Base-by-base conservation (phyloP, 2,329 filamentous ascomycete species). In the Phoma herbarum region DNA sequence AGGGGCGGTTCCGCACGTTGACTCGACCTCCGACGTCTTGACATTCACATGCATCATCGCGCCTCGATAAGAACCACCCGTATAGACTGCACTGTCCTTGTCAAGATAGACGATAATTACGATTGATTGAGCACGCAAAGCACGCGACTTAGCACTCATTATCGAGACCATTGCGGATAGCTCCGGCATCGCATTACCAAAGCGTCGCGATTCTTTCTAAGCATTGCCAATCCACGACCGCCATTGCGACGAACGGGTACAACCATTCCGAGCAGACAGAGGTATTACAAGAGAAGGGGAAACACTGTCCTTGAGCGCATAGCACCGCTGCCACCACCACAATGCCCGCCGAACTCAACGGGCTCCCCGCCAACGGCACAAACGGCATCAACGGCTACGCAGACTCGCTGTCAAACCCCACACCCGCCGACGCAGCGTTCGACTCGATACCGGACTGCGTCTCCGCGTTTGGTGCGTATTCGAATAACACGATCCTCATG, bases 401-500 rank as follows among this genome's bases (percentile, higher is more conserved):
- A 31, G 59, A 61, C 31, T 52, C 61, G 50, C 59, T 66, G 43
- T 41, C 61, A 6, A 68, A 67, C 57, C 59, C 69, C 44, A 65
- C 72, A 59, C 70, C 74, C 41, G 60, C 73, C 65, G 71, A 76
- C 57, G 66, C 75, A 16, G 74, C 73, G n/a, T 82, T 82, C 69
- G 78, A 80, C 73, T 78, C 76, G 55, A 81, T 82, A 69, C 75
- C 78, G 59, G 79, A 81, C 63, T 77, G 79, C 41, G 74, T 82
- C 44, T 71, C 74, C 57, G 78, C 80, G 42, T 80, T 82, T 64
- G 77, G 79, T 81, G 62, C 45, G n/a, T n/a, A n/a, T n/a, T n/a
- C n/a, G n/a, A n/a, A n/a, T n/a, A n/a, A 41, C 18, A 9, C 35
- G 2, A 3, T 16, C 10, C n/a, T 39, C 59, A 8, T 2, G 18